Base-by-base conservation (phyloP, 306 rosid species). In the Bauhinia variegata region DNA sequence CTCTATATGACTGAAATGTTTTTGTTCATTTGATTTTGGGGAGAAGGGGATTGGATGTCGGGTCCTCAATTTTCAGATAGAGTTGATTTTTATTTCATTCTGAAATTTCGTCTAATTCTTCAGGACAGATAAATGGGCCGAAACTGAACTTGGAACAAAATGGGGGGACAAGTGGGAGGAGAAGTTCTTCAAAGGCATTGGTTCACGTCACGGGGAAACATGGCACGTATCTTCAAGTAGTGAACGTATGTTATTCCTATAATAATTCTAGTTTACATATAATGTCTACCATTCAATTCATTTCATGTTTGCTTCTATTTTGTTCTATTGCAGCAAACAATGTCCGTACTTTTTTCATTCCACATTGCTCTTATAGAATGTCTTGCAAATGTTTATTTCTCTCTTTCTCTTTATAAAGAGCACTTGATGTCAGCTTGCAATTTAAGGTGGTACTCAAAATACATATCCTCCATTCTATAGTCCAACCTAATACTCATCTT, bases 111-210 rank as follows among this genome's bases (percentile, higher is more conserved):
- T 53, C 68, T 37, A 71, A 70, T 60, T 77, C 55, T 70, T 68
- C 96, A 89, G 97, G 98, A 93, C 97, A 57, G 98, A 93, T 83
- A 93, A 93, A 68, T 93, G 98, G 98, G 97, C 96, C 46, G 98
- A 93, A 84, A 88, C 98, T 48, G 88, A 86, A 78, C 86, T 86
- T 72, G 98, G 98, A 47, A 93, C 97, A 55, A 93, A 83, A 71
- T 93, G 98, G 98, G 98, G 98, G 54, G 98, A 93, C 86, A 93
- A 93, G 87, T 93, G 97, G 98, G 98, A 93, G 84, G 96, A 93
- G 71, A 88, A 87, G 81, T 93, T 93, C 81, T 89, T 93, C 48
- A 68, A 84, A 60, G 96, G 97, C 71, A 89, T 93, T 54, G 98
- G 98, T 73, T 89, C 96, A 4, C 88, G 98, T 58, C 93, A 89